phyloP scores from a whole-genome alignment of 2,329 filamentous ascomycete genomes.

The Ceratocystis ficicola region DNA sequence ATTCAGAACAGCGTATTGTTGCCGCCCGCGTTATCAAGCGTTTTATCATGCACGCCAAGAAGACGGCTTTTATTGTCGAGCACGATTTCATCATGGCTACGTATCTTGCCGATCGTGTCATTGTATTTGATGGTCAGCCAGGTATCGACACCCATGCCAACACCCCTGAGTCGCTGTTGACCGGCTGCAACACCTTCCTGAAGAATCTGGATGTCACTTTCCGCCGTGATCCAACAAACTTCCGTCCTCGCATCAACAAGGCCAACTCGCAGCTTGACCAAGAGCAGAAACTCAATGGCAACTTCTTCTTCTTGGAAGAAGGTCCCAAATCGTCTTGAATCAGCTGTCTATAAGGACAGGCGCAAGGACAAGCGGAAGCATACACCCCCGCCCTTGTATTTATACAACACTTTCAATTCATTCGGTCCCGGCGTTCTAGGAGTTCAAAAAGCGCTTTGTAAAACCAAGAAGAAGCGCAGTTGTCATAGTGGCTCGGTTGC shows the following conservation, averaged over 20 bases:
- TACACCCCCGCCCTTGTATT: constrained; percentile 26
- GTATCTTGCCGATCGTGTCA: constrained; percentile 76
- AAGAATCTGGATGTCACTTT: constrained; percentile 97
- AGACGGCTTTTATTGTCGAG: constrained; percentile 98
- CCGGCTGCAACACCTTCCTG: constrained; percentile 91
- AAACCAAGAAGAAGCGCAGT: constrained; percentile 23
- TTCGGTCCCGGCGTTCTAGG: constrained; percentile 39
- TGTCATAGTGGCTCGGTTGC: constrained; percentile 25
- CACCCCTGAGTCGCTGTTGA: constrained; percentile 78
- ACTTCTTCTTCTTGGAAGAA: constrained; percentile 98
- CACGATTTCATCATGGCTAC: constrained; percentile 98
- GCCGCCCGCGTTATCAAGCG: constrained; percentile 96
- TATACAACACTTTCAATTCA: constrained; percentile 28
- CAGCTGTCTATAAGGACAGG: constrained; percentile 31
- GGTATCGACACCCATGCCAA: constrained; percentile 82
- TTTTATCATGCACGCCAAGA: constrained; percentile 99
- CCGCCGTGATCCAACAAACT: constrained; percentile 93
- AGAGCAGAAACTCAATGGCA: constrained; percentile 87
- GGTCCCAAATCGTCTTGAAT: constrained; percentile 44
- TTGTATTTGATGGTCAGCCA: constrained; percentile 93
- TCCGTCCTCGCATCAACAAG: constrained; percentile 97
- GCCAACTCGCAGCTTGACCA: constrained; percentile 88
- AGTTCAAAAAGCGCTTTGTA: constrained; percentile 36
- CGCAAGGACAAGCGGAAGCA: constrained; percentile 25
- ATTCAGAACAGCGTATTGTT: constrained; percentile 98